Percentiles rank a stretch among this genome's conserved stretches.
Evolutionary conservation across 148 eudicot genomes (phyloP).

Genomic region (Persicaria maculosa): DNA sequence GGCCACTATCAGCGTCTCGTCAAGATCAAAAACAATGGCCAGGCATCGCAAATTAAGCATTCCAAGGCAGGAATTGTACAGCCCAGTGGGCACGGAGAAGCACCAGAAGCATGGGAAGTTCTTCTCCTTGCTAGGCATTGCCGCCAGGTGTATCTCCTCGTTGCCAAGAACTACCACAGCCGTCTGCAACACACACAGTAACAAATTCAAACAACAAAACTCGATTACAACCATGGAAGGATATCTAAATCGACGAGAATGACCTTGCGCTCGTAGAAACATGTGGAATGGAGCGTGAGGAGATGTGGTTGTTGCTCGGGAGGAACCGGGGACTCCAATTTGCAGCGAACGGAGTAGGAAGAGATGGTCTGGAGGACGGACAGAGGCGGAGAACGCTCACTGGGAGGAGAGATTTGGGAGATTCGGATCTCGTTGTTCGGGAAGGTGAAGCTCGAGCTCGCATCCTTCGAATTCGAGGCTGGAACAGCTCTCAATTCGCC

Average conservation of each 20-base stretch:
- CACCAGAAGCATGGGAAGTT: slow-evolving; percentile 97
- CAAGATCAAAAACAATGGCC: slow-evolving; percentile 67
- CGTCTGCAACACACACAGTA: slow-evolving; percentile 30
- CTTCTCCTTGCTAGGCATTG: slow-evolving; percentile 91
- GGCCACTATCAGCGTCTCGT: slow-evolving; percentile 90
- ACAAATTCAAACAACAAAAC: background rate
- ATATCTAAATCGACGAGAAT: background rate
- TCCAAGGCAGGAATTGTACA: slow-evolving; percentile 54
- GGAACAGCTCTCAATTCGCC: slow-evolving; percentile 52
- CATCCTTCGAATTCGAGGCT: slow-evolving; percentile 27
- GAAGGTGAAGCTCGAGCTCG: slow-evolving; percentile 29
- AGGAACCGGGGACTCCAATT: slow-evolving; percentile 51
- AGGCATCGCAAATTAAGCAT: slow-evolving; percentile 87
- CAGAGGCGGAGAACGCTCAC: slow-evolving; percentile 70
- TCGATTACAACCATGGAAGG: background rate
- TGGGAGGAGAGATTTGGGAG: slow-evolving; percentile 36
- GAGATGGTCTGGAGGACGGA: slow-evolving; percentile 66
- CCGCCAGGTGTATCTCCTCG: slow-evolving; percentile 86
- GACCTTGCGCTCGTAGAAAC: slow-evolving; percentile 71
- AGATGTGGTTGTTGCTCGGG: slow-evolving; percentile 33
- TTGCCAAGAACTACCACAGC: slow-evolving; percentile 67
- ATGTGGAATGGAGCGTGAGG: slow-evolving; percentile 54
- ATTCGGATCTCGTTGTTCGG: slow-evolving; percentile 82
- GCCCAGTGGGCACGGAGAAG: slow-evolving; percentile 43
- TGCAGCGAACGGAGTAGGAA: slow-evolving; percentile 55